Evolutionary conservation across 768 basidiomycete genomes (phyloP).

Genomic region (Lentinus brumalis): DNA sequence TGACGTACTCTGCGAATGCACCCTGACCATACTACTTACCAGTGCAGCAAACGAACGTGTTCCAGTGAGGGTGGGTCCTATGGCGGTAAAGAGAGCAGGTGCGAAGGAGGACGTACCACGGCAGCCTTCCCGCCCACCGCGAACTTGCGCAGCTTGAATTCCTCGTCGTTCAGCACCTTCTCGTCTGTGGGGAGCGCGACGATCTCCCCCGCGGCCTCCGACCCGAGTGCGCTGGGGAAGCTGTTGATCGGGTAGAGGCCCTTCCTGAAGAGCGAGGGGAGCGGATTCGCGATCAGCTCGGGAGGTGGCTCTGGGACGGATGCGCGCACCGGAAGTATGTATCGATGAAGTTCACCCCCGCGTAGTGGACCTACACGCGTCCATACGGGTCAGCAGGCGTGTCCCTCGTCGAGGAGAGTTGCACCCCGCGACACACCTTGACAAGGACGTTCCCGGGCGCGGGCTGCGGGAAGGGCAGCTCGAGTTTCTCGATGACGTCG

Average conservation of each 20-base stretch:
- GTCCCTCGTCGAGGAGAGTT: neutral
- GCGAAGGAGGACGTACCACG: conserved; percentile 41
- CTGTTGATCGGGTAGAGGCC: conserved; percentile 63
- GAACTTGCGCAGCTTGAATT: conserved; percentile 65
- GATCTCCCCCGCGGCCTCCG: conserved; percentile 78
- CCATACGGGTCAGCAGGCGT: neutral
- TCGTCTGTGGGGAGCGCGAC: conserved; percentile 71
- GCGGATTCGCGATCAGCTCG: neutral
- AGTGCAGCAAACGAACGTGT: neutral
- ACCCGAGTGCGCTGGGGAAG: conserved; percentile 71
- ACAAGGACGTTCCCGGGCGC: conserved; percentile 61
- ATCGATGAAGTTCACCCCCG: conserved; percentile 88
- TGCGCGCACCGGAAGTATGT: conserved; percentile 69
- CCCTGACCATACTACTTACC: conserved; percentile 30
- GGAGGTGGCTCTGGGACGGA: neutral
- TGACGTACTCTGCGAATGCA: conserved; percentile 70
- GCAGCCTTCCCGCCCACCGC: conserved; percentile 70
- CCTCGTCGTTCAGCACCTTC: conserved; percentile 56
- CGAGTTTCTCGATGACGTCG: conserved; percentile 73
- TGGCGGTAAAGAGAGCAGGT: no score
- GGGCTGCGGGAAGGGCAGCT: conserved; percentile 64
- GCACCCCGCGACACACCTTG: conserved; percentile 33
- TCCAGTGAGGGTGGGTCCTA: no score
- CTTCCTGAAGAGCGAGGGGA: conserved; percentile 35
- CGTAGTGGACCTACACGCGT: conserved; percentile 61